Evolutionary conservation across 768 basidiomycete species (phyloP), one percentile per base, ranked within the genome.

Genomic region (Lactarius quietus): DNA sequence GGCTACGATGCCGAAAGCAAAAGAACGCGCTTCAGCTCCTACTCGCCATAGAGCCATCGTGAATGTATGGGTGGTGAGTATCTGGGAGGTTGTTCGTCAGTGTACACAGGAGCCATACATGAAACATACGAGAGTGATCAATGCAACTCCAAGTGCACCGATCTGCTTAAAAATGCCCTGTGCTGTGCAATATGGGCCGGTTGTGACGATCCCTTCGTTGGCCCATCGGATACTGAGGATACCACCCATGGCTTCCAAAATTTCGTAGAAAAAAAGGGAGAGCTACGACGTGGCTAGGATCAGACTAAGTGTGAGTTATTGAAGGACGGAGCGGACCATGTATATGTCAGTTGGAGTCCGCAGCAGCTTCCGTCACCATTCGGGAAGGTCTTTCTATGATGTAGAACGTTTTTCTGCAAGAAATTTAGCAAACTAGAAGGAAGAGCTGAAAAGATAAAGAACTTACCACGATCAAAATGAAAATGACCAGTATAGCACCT

Each of bases 151-250:
- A 7, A 78, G 75, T 59, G 80, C 80, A 9, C 81, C 80, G 1
- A 81, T 56, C 60, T 79, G 77, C 66, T 79, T 76, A 5, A 81
- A 63, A 41, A 76, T 71, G 18, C 77, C 76, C 71, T 80, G 78
- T 1, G 78, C 72, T 14, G 73, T 73, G 65, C 79, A 80, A 59
- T 73, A 79, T 0, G 56, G 23, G 17, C 77, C 77, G 0, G 68
- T 70, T 41, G 61, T 8, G 78, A 67, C 77, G 18, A 70, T 69
- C 14, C 79, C 78, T 4, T 68, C 61, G 43, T 73, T 62, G 10
- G 79, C 70, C 78, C 79, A 80, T 66, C 71, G 74, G 3, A 77
- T 62, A 61, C 78, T 74, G 68, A 79, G 66, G 6, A 77, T 73
- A 23, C 74, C 73, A 0, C 80, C 79, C 9, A 77, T 39, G 0